Base-by-base conservation (phyloP, 306 rosid species). In the Parietaria judaica region DNA sequence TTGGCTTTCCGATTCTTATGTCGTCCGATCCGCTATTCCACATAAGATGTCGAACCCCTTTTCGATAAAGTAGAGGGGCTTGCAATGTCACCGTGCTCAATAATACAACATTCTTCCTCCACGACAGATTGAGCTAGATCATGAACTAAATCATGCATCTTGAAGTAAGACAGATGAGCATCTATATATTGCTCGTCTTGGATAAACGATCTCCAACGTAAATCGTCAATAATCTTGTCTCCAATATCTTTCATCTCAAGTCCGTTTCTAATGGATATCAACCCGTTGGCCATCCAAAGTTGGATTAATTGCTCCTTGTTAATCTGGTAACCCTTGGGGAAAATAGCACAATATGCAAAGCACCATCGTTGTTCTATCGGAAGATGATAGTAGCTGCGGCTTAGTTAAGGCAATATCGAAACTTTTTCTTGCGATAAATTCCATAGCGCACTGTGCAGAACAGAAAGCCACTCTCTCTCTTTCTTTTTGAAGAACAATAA, bases 261-360 rank as follows among this genome's bases (percentile, higher is more conserved):
- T 1, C 14, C 51, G 14, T 34, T 64, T 6, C 6, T 54, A 14
- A 58, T 8, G 46, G 57, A 8, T 2, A 78, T n/a, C 6, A 79
- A 55, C 11, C 74, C 72, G 61, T 82, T 74, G 9, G 74, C 84
- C 81, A 73, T 73, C 87, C 82, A 78, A 3, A 76, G 52, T 48
- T 14, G 41, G 54, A 82, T 51, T 16, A 79, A 31, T 0, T 36
- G 6, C 56, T 56, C 55, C 52, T 41, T 82, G 8, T 65, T 1
- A n/a, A 76, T 63, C 16, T 16, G 37, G 51, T 36, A 54, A 60
- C 72, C 67, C 37, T 70, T 70, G 2, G 81, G 79, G 11, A 62
- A 78, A 37, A 73, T 45, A 41, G 73, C 69, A 63, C 76, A 78
- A 17, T 51, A 78, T 5, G 65, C 62, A 43, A 78, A 66, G 14